Percentiles rank a stretch among this genome's conserved stretches.
Conservation (phyloP, 2,329 filamentous ascomycete genomes). For the Cordyceps cateniannulata region DNA sequence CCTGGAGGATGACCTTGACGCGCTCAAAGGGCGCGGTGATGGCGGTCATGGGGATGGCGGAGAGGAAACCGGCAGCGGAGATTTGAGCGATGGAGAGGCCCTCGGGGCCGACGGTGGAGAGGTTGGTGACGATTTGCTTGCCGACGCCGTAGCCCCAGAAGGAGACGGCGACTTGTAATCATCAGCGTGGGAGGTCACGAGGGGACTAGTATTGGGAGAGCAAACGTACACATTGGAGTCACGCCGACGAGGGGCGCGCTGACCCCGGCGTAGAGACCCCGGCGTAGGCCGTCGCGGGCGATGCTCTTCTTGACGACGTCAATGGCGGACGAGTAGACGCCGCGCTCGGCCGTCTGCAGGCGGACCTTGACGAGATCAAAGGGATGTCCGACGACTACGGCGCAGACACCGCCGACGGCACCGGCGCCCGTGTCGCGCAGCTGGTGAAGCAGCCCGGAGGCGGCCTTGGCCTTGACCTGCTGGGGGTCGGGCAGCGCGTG, state of each 20-base stretch:
- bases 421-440: conserved; percentile 81
- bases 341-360: conserved; percentile 89
- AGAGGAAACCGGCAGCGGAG: conserved; percentile 93
- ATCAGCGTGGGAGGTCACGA: not conserved
- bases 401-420: conserved; percentile 88
- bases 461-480: conserved; percentile 29
- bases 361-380: conserved; percentile 98
- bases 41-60: conserved; percentile 91
- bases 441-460: conserved; percentile 38
- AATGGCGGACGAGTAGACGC: conserved; percentile 82
- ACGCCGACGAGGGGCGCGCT: conserved; percentile 91
- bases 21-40: conserved; percentile 99
- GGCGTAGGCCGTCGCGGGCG: conserved; percentile 71
- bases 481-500: conserved; percentile 34
- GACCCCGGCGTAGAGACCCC: conserved; percentile 93
- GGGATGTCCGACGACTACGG: conserved; percentile 89
- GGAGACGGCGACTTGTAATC: conserved; percentile 55
- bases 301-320: conserved; percentile 88
- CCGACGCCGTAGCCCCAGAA: conserved; percentile 92
- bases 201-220: not conserved
- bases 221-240: conserved; percentile 90
- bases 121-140: conserved; percentile 72
- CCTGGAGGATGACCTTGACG: conserved; percentile 96
- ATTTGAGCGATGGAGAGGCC: conserved; percentile 82
- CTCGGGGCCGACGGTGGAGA: conserved; percentile 58